A percentile compares a stretch with the other conserved stretches of the same genome.
phyloP scores from a whole-genome alignment of 176 grass and related monocot species.

The Metroxylon sagu region DNA sequence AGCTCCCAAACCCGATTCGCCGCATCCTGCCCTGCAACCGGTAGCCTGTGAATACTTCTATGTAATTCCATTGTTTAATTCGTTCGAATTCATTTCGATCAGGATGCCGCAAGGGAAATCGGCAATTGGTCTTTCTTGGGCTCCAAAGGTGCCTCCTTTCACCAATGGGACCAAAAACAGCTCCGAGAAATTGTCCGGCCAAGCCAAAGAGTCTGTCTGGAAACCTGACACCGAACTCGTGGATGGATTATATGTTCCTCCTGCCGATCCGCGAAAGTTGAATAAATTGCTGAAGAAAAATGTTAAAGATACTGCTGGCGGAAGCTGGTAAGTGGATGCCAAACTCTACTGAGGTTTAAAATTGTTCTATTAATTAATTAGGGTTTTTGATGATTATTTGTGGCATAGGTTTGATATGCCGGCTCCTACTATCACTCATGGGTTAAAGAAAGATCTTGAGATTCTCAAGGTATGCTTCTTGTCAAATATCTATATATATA shows the following conservation, averaged over 20 bases:
- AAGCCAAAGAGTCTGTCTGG: slow-evolving; percentile 33
- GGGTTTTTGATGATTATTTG: slow-evolving; percentile 3
- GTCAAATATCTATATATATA: background rate
- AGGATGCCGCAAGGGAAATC: slow-evolving; percentile 25
- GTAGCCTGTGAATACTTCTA: no score
- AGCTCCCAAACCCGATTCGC: no score
- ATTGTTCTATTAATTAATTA: no score
- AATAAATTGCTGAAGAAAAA: slow-evolving; percentile 67
- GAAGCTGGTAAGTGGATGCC: slow-evolving; percentile 50
- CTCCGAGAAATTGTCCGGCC: background rate
- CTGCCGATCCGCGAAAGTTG: slow-evolving; percentile 51
- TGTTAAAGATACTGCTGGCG: slow-evolving; percentile 71
- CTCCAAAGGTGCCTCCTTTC: slow-evolving; percentile 56
- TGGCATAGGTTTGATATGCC: slow-evolving; percentile 89
- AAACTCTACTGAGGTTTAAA: background rate
- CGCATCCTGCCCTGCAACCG: no score
- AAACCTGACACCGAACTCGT: slow-evolving; percentile 48
- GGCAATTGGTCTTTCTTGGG: slow-evolving; percentile 62
- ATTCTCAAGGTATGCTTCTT: slow-evolving; percentile 57
- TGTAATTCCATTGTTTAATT: no score
- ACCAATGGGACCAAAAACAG: slow-evolving; percentile 28
- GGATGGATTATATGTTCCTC: slow-evolving; percentile 72
- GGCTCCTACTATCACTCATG: slow-evolving; percentile 66
- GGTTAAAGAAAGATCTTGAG: slow-evolving; percentile 86
- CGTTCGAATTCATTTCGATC: background rate